Percentiles rank a stretch among this genome's conserved stretches.
Evolutionary conservation across 345 rosid species (phyloP).

Genomic region (Eucalyptus paniculata): DNA sequence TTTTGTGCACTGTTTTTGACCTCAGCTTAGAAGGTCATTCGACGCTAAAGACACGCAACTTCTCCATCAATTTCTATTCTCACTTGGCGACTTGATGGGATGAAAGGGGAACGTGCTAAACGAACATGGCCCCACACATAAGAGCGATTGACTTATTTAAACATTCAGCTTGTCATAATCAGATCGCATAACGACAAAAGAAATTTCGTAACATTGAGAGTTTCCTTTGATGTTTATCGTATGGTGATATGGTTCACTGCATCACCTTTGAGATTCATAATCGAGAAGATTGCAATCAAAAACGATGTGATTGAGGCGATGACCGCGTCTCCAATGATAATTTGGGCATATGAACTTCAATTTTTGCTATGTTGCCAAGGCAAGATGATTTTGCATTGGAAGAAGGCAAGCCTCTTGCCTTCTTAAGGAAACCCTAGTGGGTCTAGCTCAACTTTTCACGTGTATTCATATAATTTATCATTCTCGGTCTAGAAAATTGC

Average conservation of each 20-base stretch:
- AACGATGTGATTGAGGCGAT: background rate
- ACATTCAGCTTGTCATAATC: background rate
- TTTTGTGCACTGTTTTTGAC: background rate
- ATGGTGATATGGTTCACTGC: background rate
- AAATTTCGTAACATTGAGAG: rapidly evolving
- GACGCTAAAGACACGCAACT: background rate
- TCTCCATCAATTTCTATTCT: background rate
- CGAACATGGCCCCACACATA: background rate
- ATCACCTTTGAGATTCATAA: background rate
- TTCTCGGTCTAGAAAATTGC: background rate
- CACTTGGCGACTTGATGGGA: background rate
- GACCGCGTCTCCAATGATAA: background rate
- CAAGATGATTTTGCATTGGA: background rate
- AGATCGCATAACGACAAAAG: too few relatives aligned
- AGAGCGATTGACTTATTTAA: background rate
- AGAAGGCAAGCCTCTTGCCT: background rate
- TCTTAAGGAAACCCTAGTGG: background rate
- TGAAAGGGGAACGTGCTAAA: background rate
- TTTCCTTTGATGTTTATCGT: background rate
- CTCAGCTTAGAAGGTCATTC: background rate
- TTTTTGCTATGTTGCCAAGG: background rate
- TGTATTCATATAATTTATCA: background rate
- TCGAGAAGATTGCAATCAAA: background rate
- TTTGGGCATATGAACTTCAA: background rate
- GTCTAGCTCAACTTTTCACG: background rate